Conservation (phyloP, 257 asterid genomes). For the Penstemon newberryi region DNA sequence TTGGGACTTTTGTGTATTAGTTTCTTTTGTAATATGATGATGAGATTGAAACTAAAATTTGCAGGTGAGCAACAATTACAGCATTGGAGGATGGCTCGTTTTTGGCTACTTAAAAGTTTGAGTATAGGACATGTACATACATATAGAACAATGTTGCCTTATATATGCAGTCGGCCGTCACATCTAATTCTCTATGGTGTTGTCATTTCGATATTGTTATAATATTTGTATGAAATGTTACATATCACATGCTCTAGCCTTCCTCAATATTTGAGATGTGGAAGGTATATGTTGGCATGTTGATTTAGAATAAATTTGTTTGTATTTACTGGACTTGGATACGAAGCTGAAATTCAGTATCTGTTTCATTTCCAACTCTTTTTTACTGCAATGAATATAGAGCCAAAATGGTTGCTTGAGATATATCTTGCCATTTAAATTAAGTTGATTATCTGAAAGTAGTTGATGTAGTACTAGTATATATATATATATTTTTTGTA, state of each 20-base stretch:
- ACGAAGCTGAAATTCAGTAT: conserved; percentile 9
- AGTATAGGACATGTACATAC: conserved; percentile 23
- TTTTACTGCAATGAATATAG: background rate
- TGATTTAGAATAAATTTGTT: conserved; percentile 21
- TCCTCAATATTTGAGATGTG: conserved; percentile 40
- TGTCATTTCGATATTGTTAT: conserved; percentile 20
- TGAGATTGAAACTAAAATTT: conserved; percentile 14
- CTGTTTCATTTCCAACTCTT: background rate
- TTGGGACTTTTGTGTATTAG: background rate
- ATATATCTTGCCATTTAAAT: background rate
- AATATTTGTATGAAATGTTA: conserved; percentile 14
- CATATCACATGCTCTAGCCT: conserved; percentile 32
- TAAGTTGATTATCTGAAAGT: background rate
- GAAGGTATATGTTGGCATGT: conserved; percentile 33
- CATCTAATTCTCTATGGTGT: conserved; percentile 12
- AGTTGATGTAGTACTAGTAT: background rate
- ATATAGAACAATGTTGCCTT: conserved; percentile 12
- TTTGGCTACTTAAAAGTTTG: background rate
- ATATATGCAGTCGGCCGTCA: conserved; percentile 15
- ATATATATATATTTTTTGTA: background rate
- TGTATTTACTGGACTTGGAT: conserved; percentile 17
- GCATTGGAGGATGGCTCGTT: conserved; percentile 21
- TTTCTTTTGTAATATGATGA: background rate
- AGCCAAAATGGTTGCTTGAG: background rate
- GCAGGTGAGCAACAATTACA: conserved; percentile 36